Percentiles rank a stretch among this genome's conserved stretches.
phyloP scores from a whole-genome alignment of 805 yeast genomes.

The Candida corydali region DNA sequence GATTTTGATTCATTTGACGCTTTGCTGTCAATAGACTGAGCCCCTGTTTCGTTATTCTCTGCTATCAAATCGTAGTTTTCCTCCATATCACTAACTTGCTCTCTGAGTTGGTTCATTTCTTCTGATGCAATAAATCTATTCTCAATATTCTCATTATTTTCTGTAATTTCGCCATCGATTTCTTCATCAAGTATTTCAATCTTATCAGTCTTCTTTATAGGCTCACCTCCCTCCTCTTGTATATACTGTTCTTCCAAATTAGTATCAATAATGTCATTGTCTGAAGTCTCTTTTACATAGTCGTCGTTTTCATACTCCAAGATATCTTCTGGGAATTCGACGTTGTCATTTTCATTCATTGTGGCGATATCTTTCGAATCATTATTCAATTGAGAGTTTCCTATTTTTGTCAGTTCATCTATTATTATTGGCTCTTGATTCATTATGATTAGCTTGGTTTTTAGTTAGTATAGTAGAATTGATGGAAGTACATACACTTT shows the following conservation, averaged over 20 bases:
- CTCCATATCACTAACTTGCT: background rate
- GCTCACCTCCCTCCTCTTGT: conserved; percentile 26
- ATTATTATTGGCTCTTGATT: background rate
- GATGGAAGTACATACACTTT: background rate
- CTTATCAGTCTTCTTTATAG: conserved; percentile 9
- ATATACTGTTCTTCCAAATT: conserved; percentile 22
- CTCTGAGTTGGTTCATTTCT: background rate
- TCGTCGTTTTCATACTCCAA: conserved; percentile 8
- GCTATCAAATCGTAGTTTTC: background rate
- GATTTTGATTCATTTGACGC: background rate
- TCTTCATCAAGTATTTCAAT: conserved; percentile 1
- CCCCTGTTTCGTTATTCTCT: background rate
- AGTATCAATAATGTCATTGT: background rate
- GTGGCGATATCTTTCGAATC: background rate
- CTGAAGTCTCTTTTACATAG: conserved; percentile 3
- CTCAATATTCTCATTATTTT: conserved; percentile 1
- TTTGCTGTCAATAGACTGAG: too few species aligned
- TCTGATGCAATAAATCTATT: background rate
- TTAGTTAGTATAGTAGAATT: background rate
- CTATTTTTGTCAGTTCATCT: conserved; percentile 1
- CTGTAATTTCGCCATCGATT: background rate
- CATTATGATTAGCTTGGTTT: too few species aligned
- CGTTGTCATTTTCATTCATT: background rate
- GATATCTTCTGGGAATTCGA: background rate
- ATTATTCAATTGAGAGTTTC: conserved; percentile 3